Evolutionary conservation across 2,329 filamentous ascomycete species (phyloP).

Genomic region (Colletotrichum lupini): DNA sequence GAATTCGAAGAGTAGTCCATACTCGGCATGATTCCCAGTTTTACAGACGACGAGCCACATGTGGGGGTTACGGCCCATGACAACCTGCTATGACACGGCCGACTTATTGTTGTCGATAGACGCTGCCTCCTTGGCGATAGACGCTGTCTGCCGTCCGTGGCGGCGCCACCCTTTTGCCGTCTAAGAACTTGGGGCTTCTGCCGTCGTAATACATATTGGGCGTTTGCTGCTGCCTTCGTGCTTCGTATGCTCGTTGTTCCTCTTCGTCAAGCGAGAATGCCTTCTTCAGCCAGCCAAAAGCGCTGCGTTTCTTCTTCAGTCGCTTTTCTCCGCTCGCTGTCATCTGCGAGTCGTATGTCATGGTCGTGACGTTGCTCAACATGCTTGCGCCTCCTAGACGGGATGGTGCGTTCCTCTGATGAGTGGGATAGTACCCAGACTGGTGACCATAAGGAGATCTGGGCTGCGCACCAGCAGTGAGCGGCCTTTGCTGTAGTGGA

Average conservation of each 20-base stretch:
- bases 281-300: constrained; percentile 76
- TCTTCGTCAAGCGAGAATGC: constrained; percentile 74
- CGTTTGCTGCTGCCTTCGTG: constrained; percentile 58
- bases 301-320: constrained; percentile 74
- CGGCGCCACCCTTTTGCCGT: constrained; percentile 60
- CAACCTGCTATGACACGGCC: neutral
- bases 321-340: constrained; percentile 49
- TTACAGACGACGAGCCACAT: neutral
- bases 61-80: neutral
- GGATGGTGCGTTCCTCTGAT: constrained; percentile 62
- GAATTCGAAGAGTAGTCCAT: neutral
- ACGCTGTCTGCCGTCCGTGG: neutral
- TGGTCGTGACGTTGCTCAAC: constrained; percentile 64
- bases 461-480: constrained; percentile 58
- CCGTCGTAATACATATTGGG: constrained; percentile 61
- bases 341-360: constrained; percentile 53
- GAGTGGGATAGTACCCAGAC: constrained; percentile 49
- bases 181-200: constrained; percentile 64
- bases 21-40: neutral
- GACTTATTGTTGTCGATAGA: neutral
- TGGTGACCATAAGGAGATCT: constrained; percentile 30
- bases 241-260: constrained; percentile 69
- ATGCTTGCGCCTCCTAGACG: constrained; percentile 66
- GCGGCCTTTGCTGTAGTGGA: constrained; percentile 69
- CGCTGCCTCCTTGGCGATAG: neutral